Percentiles rank a stretch among this genome's conserved stretches.
Evolutionary conservation across 1,139 yeast genomes (phyloP).

Genomic region (Zygotorulaspora mrakii): DNA sequence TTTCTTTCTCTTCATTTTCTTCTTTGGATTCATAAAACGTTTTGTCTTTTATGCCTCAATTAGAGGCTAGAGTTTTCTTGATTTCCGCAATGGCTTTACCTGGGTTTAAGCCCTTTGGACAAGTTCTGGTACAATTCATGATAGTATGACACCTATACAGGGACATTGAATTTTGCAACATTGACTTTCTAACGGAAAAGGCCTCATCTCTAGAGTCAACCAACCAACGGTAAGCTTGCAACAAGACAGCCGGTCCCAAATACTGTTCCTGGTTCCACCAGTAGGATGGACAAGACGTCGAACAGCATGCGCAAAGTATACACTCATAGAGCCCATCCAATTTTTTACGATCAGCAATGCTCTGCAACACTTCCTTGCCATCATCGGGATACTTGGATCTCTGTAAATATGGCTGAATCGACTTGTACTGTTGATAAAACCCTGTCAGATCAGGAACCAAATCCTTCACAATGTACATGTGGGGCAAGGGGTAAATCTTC

Average conservation of each 20-base stretch:
- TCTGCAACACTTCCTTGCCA: constrained; percentile 90
- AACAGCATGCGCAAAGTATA: constrained; percentile 97
- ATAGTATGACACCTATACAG: constrained; percentile 98
- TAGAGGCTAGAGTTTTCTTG: constrained; percentile 87
- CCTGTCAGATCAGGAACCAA: constrained; percentile 96
- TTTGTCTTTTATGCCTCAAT: constrained; percentile 37
- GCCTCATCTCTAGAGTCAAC: constrained; percentile 97
- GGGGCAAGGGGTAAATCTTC: constrained; percentile 95
- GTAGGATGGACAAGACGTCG: constrained; percentile 98
- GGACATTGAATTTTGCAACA: constrained; percentile 96
- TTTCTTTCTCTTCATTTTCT: no score
- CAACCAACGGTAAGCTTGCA: constrained; percentile 99
- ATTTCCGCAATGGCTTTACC: constrained; percentile 97
- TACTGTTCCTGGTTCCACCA: constrained; percentile 99
- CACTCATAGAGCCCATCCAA: constrained; percentile 97
- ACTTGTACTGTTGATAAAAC: constrained; percentile 97
- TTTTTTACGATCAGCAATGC: constrained; percentile 91
- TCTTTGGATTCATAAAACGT: background rate
- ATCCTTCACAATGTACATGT: constrained; percentile 96
- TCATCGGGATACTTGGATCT: constrained; percentile 76
- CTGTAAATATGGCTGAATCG: constrained; percentile 95
- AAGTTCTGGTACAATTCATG: constrained; percentile 96
- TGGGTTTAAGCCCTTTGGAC: constrained; percentile 99
- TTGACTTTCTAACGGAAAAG: constrained; percentile 70
- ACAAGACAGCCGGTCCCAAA: constrained; percentile 95